Evolutionary conservation across 2,329 filamentous ascomycete genomes (phyloP), one percentile per base, ranked within the genome.

Genomic region (Achaetomium macrosporum): DNA sequence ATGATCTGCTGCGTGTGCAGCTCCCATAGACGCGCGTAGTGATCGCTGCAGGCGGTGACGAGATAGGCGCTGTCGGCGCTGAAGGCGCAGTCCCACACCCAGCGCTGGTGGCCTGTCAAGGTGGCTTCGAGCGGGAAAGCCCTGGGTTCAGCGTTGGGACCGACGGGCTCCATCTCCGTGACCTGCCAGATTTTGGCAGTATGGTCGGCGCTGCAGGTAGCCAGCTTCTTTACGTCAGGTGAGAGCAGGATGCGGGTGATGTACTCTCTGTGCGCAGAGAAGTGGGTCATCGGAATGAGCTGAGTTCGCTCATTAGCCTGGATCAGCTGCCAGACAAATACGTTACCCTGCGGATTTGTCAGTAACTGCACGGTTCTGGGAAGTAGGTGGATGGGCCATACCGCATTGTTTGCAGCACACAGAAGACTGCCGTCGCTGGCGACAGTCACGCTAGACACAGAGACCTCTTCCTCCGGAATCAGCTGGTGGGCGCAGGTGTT

Each of bases 41-140:
- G 91, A 67, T 96, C 91, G 40, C 87, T 92, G 67, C 90, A 96
- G 5, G 91, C 90, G 0, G 91, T 96, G 12, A 96, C 91, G 7
- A 96, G 76, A 65, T 96, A 96, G 0, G 91, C 91, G 33, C 86
- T 91, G 68, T 96, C 91, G 25, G 91, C 91, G 57, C 87, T 92
- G 71, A 96, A 96, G 1, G 91, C 91, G 65, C 91, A 96, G 69
- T 96, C 91, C 91, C 91, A 96, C 1, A 96, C 91, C 91, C 91
- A 96, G 50, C 91, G 84, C 72, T 96, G 91, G 71, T 96, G 91
- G 50, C 88, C 89, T 19, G 87, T 87, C 1, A 96, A 80, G 1
- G 90, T 95, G 2, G 90, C 90, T 70, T 96, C 88, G 17, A 95
- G 80, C 10, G 85, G 87, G 61, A 88, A 93, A 40, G 76, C 85